Base-by-base conservation (phyloP, 2,329 filamentous ascomycete genomes). In the Tolypocladium endophyticum region DNA sequence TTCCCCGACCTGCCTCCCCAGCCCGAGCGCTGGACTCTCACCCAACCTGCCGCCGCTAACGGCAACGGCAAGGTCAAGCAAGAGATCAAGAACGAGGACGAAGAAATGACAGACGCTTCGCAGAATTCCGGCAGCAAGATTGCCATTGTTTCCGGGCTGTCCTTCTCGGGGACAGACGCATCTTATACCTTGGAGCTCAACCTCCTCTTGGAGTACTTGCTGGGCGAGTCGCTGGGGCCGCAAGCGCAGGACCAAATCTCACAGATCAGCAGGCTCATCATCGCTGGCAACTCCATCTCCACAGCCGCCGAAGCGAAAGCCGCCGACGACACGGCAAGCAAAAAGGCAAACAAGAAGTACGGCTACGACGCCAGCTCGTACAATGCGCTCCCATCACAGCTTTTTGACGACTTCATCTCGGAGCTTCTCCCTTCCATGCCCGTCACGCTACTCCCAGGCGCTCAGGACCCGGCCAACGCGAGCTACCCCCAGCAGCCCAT, bases 401-500 rank as follows among this genome's bases (percentile, higher is more conserved):
- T 90, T 55, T 82, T 99, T 39, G 94, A 99, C 76, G 81, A 83
- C 7, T 94, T 96, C 71, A 82, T 99, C 39, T 79, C 88, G 1
- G 82, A 88, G 55, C 79, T 99, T 16, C 83, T 99, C 3, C 92
- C 92, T 1, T 89, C 87, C 20, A 84, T 99, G 33, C 92, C 94
- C 4, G 80, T 99, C 58, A 99, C 94, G 0, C 77, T 99, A 23
- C 82, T 99, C 63, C 91, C 95, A 0, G 94, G 94, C 20, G 83
- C 82, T 20, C 81, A 83, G 38, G 95, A 99, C 72, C 92, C 94
- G 0, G 92, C 94, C 56, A 96, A 96, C 69, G 85, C 89, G 58
- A 89, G 90, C 63, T 84, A 96, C 35, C 94, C 94, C 0, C 94
- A 99, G 70, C 94, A 97, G 72, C 88, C 90, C 1, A 89, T 99